Evolutionary conservation across 176 grass and related monocot species (phyloP).

Genomic region (Bonia amplexicaulis): DNA sequence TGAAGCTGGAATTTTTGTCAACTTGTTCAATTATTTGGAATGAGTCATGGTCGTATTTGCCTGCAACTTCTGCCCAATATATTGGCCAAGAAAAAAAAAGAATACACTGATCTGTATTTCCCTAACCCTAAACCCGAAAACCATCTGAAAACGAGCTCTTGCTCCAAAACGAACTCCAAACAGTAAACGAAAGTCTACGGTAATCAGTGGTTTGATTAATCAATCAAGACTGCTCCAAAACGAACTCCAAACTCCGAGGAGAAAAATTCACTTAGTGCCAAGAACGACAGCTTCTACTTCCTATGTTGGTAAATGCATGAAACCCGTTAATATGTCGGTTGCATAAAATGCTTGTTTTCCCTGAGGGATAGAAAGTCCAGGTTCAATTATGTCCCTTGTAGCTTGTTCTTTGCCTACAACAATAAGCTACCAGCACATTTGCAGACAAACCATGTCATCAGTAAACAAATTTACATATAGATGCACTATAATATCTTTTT

Average conservation of each 20-base stretch:
- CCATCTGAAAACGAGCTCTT: background rate
- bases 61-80: background rate
- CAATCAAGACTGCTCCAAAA: background rate
- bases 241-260: background rate
- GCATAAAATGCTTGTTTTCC: background rate
- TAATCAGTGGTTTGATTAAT: background rate
- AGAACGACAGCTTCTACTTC: background rate
- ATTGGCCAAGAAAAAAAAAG: background rate
- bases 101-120: background rate
- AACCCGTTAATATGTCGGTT: background rate
- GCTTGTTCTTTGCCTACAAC: constrained; percentile 17
- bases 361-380: background rate
- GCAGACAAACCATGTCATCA: background rate
- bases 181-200: background rate
- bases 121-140: background rate
- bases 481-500: constrained; percentile 14
- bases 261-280: background rate
- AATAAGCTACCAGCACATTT: background rate
- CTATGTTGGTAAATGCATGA: background rate
- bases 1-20: constrained; percentile 1
- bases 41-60: background rate
- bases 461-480: constrained; percentile 46
- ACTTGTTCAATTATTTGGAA: background rate
- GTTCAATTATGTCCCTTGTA: background rate
- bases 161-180: background rate